These are phyloP conservation scores for Thelonectria blattea DNA, from an alignment of 2,329 filamentous ascomycete species.

Conservation along the genomic window DNA sequence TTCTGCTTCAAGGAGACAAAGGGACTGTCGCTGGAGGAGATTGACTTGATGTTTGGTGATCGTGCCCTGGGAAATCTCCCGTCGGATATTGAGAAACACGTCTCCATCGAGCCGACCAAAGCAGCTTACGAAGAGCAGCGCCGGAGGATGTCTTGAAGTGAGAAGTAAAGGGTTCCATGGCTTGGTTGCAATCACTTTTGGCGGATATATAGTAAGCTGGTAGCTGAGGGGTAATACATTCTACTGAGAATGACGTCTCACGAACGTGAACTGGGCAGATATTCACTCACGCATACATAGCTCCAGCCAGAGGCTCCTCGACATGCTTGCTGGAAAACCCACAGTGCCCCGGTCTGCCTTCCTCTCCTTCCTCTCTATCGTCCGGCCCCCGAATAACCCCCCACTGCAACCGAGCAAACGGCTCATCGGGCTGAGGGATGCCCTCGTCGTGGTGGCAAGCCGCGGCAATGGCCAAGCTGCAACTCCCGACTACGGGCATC, in stretches of 20 bases:
- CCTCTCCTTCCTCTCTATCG: not conserved
- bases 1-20: conserved; percentile 61
- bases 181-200: not conserved
- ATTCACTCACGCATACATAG: not conserved
- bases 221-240: too few relatives aligned
- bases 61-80: conserved; percentile 35
- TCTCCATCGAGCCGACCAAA: conserved; percentile 19
- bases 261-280: too few relatives aligned
- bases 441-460: conserved; percentile 16
- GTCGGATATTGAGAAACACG: conserved; percentile 35
- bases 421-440: not conserved
- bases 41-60: conserved; percentile 58
- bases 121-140: conserved; percentile 23
- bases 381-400: conserved; percentile 3
- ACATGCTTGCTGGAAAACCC: conserved; percentile 3
- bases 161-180: too few relatives aligned
- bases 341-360: not conserved
- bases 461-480: conserved; percentile 21
- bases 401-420: conserved; percentile 4
- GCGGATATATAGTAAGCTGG: too few relatives aligned
- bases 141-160: not conserved
- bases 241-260: too few relatives aligned
- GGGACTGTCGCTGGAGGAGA: conserved; percentile 58
- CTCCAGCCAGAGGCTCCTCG: conserved; percentile 1
- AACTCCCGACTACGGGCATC: conserved; percentile 12